Percentiles rank a stretch among this genome's conserved stretches.
Evolutionary conservation across 2,329 filamentous ascomycete genomes (phyloP).

Genomic region (Tolypocladium tropicale): DNA sequence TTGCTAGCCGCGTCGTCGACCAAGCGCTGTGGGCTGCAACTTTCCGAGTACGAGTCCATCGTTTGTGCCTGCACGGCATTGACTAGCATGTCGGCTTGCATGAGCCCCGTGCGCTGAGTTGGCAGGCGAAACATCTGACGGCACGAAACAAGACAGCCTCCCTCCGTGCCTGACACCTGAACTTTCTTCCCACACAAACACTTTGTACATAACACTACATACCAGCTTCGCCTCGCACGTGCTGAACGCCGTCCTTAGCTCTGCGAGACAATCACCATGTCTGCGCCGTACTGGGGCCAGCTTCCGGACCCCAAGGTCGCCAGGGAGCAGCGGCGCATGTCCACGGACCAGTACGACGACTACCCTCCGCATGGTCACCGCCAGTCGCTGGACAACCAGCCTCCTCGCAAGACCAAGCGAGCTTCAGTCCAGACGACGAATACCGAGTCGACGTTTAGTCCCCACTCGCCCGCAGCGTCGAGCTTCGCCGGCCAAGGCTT

Average conservation of each 20-base stretch:
- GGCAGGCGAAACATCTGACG: background rate
- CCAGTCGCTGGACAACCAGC: conserved; percentile 24
- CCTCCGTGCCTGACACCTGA: background rate
- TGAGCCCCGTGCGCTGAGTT: conserved; percentile 7
- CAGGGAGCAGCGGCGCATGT: conserved; percentile 22
- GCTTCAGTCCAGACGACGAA: conserved; percentile 44
- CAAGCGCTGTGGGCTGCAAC: background rate
- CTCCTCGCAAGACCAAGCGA: conserved; percentile 36
- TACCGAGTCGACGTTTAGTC: conserved; percentile 49
- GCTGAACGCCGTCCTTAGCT: background rate
- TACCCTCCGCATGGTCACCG: conserved; percentile 18
- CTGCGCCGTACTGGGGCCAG: conserved; percentile 48
- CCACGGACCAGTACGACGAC: conserved; percentile 10
- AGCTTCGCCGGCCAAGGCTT: conserved; percentile 41
- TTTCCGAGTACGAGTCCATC: too few species aligned
- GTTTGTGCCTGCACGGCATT: background rate
- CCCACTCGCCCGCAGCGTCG: conserved; percentile 42
- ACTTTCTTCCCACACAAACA: background rate
- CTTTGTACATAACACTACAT: background rate
- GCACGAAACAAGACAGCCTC: background rate
- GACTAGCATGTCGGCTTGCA: conserved; percentile 2
- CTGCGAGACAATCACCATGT: conserved; percentile 23
- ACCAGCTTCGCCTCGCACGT: background rate
- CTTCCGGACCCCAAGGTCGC: conserved; percentile 38
- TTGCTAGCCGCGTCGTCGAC: background rate